Evolutionary conservation across 768 basidiomycete genomes (phyloP), one percentile per base, ranked within the genome.

Genomic region (Coprinellus aureogranulatus): DNA sequence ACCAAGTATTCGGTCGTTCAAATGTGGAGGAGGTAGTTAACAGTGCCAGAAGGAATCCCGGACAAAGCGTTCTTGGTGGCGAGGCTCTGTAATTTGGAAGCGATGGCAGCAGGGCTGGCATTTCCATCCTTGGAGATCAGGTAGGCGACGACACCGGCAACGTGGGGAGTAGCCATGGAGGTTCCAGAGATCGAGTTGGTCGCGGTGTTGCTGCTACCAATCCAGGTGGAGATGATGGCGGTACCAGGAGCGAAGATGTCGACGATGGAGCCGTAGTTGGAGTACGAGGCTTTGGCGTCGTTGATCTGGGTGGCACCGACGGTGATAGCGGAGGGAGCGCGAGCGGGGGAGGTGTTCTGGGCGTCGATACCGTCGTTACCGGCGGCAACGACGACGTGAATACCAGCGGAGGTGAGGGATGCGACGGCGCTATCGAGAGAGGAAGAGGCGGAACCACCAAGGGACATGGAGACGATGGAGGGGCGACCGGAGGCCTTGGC

Each of bases 61-160:
- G 55, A 57, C 47, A 77, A 61, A 50, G 60, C 69, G 27, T 61
- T 66, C 59, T 71, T 72, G 34, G 70, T 51, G 30, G 62, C 55
- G 27, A 72, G 62, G 28, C 22, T 55, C 60, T 70, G 58, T 59
- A 79, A 39, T 28, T 62, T 62, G 25, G 58, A 58, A 25, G 56
- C 58, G 59, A 77, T 71, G 12, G 59, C 65, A 14, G 70, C 73
- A 11, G 77, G 77, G 39, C 66, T 57, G 26, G 52, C 44, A 52
- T 74, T 74, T 9, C 75, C 75, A 22, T 70, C 54, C 22, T 67
- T 55, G 20, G 57, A 58, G 50, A 77, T 68, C 41, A 76, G 58
- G 58, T 74, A 74, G 25, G 77, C 75, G 40, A 75, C 66, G 41
- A 77, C 62, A 25, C 77, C 77, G 22, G 75, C 67, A 50, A 78